phyloP scores from a whole-genome alignment of 139 green algal genomes.

The Nannochloris sp. region DNA sequence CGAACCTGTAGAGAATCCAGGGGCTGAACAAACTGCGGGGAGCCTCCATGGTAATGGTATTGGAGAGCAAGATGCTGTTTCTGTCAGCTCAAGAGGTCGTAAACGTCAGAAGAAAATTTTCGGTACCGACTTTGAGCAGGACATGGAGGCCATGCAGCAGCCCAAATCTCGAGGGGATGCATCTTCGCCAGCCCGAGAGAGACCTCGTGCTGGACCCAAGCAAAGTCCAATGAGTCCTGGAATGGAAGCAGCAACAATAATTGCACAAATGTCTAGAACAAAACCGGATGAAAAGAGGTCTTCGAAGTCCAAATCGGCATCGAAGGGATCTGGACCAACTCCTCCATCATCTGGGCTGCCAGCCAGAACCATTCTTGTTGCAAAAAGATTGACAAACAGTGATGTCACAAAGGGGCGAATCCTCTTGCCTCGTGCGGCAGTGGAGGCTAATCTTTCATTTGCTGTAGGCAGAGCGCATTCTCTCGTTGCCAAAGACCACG shows the following conservation, averaged over 20 bases:
- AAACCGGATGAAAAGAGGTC: background rate
- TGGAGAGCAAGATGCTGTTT: background rate
- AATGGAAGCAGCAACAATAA: conserved; percentile 20
- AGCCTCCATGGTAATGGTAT: conserved; percentile 19
- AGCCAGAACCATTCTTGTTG: conserved; percentile 49
- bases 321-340: conserved; percentile 10
- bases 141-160: background rate
- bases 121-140: conserved; percentile 9
- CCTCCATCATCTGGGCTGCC: conserved; percentile 26
- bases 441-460: conserved; percentile 42
- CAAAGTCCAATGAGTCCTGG: conserved; percentile 13
- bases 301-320: conserved; percentile 1
- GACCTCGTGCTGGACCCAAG: background rate
- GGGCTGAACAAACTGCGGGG: conserved; percentile 12
- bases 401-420: conserved; percentile 52
- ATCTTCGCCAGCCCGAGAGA: background rate
- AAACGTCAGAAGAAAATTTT: conserved; percentile 9
- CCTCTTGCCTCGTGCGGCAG: conserved; percentile 33
- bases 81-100: background rate
- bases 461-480: conserved; percentile 32
- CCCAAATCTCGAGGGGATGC: background rate
- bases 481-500: conserved; percentile 27
- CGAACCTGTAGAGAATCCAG: conserved; percentile 9
- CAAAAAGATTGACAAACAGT: conserved; percentile 62
- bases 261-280: conserved; percentile 15